Conservation (phyloP, 2,329 filamentous ascomycete genomes). For the Colletotrichum neosansevieriae region DNA sequence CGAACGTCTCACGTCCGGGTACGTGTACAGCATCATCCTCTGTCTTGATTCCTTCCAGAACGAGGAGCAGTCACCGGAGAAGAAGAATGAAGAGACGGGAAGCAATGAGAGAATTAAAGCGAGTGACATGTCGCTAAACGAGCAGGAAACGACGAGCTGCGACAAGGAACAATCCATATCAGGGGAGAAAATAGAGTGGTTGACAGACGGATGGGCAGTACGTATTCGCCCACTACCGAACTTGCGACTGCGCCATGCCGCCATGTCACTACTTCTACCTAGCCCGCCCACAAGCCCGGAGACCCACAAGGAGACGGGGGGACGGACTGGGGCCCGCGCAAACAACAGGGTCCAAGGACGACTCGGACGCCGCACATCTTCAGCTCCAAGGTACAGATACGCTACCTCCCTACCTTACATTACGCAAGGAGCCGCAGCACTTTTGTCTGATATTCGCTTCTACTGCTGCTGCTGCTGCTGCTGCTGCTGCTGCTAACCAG, state of each 20-base stretch:
- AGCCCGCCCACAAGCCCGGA: slow-evolving; percentile 36
- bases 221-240: background rate
- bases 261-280: no score
- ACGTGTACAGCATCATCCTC: background rate
- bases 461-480: background rate
- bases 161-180: background rate
- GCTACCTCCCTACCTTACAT: background rate
- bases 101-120: background rate
- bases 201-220: slow-evolving; percentile 3
- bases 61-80: no score
- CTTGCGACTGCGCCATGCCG: slow-evolving; percentile 36
- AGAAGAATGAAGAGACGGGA: background rate
- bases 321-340: slow-evolving; percentile 32
- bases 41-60: background rate
- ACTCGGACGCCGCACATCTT: background rate
- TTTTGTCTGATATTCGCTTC: slow-evolving; percentile 12
- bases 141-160: background rate
- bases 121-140: background rate
- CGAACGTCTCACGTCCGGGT: background rate
- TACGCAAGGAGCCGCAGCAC: slow-evolving; percentile 5
- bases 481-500: background rate
- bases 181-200: background rate
- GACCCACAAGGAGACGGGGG: slow-evolving; percentile 22
- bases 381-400: background rate
- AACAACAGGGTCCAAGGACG: slow-evolving; percentile 37